These are phyloP conservation scores for Colletotrichum sp. DNA, from an alignment of 2,329 filamentous ascomycete species.

Conservation along the genomic window DNA sequence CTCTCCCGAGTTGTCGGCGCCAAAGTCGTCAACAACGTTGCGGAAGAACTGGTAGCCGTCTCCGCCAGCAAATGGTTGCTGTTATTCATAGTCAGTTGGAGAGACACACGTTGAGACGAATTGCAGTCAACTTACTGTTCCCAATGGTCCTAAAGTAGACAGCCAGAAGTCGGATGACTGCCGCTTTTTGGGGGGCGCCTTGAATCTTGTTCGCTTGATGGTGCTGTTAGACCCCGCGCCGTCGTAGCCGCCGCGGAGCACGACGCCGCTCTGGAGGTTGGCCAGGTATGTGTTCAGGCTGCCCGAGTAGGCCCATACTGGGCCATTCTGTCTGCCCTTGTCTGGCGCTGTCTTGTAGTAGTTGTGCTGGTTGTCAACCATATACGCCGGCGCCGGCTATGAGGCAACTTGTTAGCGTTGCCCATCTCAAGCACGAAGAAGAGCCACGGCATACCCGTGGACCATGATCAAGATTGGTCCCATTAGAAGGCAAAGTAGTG, in stretches of 20 bases:
- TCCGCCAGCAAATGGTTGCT: neutral
- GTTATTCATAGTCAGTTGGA: neutral
- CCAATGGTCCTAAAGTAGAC: neutral
- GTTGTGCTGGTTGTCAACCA: neutral
- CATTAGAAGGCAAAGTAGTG: neutral
- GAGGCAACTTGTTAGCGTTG: neutral
- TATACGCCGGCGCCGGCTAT: neutral
- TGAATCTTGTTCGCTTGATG: neutral
- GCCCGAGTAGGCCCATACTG: neutral
- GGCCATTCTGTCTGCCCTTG: neutral
- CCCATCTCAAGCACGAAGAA: neutral
- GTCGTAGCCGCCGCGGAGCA: neutral
- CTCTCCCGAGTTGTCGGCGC: conserved; percentile 51
- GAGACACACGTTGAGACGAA: neutral
- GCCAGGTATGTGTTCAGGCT: neutral
- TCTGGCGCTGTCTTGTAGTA: neutral
- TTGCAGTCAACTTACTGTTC: neutral
- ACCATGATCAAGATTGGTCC: neutral
- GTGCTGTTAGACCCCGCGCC: neutral
- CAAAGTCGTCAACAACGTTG: conserved; percentile 6
- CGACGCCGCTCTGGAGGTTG: neutral
- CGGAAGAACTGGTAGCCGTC: neutral
- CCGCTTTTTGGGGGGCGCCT: neutral
- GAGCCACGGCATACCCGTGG: neutral
- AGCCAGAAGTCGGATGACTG: neutral